Percentiles rank a stretch among this genome's conserved stretches.
phyloP scores from a whole-genome alignment of 306 rosid genomes.

The Vachellia collinsii region DNA sequence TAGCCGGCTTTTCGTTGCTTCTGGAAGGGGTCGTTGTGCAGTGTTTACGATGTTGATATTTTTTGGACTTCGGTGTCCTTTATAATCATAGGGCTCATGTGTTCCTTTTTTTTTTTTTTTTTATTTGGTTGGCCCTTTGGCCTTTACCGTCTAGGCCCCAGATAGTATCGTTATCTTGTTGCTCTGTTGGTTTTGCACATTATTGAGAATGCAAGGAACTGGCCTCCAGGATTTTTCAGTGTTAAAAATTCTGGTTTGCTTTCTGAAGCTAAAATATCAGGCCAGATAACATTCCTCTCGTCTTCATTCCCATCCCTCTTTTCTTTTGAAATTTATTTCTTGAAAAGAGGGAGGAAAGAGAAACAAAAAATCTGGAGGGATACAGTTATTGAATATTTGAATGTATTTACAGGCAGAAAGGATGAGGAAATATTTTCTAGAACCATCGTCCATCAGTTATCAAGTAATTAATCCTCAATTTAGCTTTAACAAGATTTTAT shows the following conservation, averaged over 20 bases:
- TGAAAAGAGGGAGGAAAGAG: not conserved
- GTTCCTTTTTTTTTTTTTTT: not conserved
- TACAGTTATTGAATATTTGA: not conserved
- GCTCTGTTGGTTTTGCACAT: conserved; percentile 4
- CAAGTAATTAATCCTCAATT: conserved; percentile 10
- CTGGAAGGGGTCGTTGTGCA: conserved; percentile 1
- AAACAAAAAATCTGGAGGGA: not conserved
- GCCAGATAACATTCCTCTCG: conserved; percentile 4
- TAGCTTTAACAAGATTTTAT: not conserved
- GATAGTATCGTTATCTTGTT: not conserved
- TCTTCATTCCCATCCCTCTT: not conserved
- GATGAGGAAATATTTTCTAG: not conserved
- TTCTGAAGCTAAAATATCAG: conserved; percentile 6
- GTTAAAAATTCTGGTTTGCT: conserved; percentile 9
- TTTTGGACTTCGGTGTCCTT: not conserved
- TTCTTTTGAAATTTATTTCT: conserved; percentile 5
- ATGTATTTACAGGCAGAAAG: not conserved
- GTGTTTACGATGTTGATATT: not conserved
- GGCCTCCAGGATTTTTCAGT: not conserved
- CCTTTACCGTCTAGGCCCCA: not conserved
- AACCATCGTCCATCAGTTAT: not conserved
- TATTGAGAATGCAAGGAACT: not conserved
- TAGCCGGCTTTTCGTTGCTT: not conserved
- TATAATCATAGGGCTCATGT: not conserved
- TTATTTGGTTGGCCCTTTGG: conserved; percentile 1